Base-by-base conservation (phyloP, 2,329 filamentous ascomycete genomes). In the Talaromyces albobiverticillius region DNA sequence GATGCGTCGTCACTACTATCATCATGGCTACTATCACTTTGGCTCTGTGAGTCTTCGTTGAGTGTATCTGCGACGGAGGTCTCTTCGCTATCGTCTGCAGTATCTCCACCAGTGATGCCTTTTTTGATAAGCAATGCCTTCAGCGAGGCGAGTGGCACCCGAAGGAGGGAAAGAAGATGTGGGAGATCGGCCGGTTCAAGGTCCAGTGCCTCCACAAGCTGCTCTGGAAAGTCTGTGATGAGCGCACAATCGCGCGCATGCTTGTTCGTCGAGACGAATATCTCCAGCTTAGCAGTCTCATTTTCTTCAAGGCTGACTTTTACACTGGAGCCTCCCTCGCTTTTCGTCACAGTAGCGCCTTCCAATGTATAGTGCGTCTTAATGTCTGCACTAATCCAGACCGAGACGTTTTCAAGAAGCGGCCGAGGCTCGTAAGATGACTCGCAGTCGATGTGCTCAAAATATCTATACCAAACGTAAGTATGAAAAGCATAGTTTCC, bases 381-480 rank as follows among this genome's bases (percentile, higher is more conserved):
- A 41, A 50, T 50, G 36, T 41, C 34, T 40, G 46, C 46, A 50
- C 46, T 50, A 26, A 40, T 50, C 46, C 46, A 50, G 23, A 50
- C 46, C 23, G 20, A 2, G 36, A 50, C 46, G 32, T 41, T 50
- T 38, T 50, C 46, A 50, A 50, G 46, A 50, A 50, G 34, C 20
- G 46, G 18, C 18, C 36, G 32, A 41, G n/a, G 46, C 13, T 50
- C 46, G 32, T 50, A 50, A 50, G 20, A 16, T n/a, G 46, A 50
- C 22, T 50, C 46, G 46, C 46, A 41, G 20, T 41, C 22, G 32
- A 50, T 9, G 46, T 50, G 14, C 32, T 50, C 46, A 29, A 50
- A 41, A 31, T 50, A 50, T 31, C 46, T 50, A 50, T 50, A 41
- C 36, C 22, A 50, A n/a, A n/a, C 14, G 34, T 50, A 40, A 50